Percentiles rank a stretch among this genome's conserved stretches.
These are phyloP conservation scores for Aspergillus bombycis DNA, from an alignment of 2,329 filamentous ascomycete genomes.

Conservation along the genomic window DNA sequence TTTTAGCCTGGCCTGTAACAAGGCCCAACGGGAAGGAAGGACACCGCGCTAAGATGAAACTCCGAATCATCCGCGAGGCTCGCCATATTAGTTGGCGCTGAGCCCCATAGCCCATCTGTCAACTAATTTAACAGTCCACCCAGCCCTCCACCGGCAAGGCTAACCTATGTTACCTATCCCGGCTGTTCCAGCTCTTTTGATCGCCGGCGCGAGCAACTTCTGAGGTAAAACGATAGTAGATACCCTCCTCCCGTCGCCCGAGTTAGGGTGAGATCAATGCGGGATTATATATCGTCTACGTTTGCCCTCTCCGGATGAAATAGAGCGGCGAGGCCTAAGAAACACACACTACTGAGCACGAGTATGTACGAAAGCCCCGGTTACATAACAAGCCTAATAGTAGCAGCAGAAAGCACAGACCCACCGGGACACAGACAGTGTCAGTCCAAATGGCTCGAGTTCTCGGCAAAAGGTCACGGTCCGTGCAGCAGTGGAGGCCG, in stretches of 20 bases:
- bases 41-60: no score
- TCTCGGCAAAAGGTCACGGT: not conserved
- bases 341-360: not conserved
- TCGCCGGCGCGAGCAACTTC: not conserved
- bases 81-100: no score
- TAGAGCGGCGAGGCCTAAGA: not conserved
- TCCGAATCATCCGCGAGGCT: not conserved
- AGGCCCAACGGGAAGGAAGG: no score
- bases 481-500: not conserved
- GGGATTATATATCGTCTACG: not conserved
- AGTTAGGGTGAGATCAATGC: not conserved
- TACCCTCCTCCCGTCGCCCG: not conserved
- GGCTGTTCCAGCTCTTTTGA: not conserved
- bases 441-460: not conserved
- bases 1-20: no score
- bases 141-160: no score
- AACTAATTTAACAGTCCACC: not conserved
- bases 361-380: not conserved
- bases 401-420: not conserved
- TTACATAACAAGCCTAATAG: not conserved
- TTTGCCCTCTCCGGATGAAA: not conserved
- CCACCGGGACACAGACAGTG: not conserved
- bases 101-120: not conserved
- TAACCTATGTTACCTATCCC: no score
- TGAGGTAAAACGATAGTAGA: no score